phyloP scores from a whole-genome alignment of 805 yeast genomes.

The Alloascoidea hylecoeti region DNA sequence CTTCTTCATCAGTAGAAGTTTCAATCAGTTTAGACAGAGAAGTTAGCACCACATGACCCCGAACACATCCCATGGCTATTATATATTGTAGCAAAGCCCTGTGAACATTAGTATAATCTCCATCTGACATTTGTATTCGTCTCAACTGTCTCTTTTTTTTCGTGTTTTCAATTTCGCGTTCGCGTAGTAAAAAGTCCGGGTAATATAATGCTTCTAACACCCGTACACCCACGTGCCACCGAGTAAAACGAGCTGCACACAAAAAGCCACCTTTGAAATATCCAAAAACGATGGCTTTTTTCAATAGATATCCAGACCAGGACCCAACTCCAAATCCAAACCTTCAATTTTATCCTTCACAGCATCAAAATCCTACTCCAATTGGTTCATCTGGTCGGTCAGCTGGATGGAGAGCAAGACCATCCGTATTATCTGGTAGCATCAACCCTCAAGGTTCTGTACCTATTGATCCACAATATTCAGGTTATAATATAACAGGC shows the following conservation, averaged over 20 bases:
- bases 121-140: too few relatives aligned
- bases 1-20: conserved; percentile 4
- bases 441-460: not conserved
- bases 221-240: too few relatives aligned
- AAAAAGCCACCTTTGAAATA: too few relatives aligned
- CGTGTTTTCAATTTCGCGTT: too few relatives aligned
- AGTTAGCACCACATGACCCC: conserved; percentile 3
- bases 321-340: conserved; percentile 10
- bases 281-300: not conserved
- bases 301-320: conserved; percentile 1
- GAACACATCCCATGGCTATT: conserved; percentile 4
- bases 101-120: conserved; percentile 4
- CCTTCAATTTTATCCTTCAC: conserved; percentile 16
- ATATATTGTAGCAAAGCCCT: conserved; percentile 4
- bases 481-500: conserved; percentile 1
- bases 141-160: too few relatives aligned
- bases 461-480: not conserved
- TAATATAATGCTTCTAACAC: too few relatives aligned
- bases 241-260: too few relatives aligned
- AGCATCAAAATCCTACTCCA: not conserved
- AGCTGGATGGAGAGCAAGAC: conserved; percentile 14
- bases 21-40: not conserved
- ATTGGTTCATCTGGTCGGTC: not conserved
- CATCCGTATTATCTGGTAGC: conserved; percentile 9
- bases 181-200: too few relatives aligned